Evolutionary conservation across 768 basidiomycete species (phyloP), one percentile per base, ranked within the genome.

Genomic region (Hygrocybe punicea): DNA sequence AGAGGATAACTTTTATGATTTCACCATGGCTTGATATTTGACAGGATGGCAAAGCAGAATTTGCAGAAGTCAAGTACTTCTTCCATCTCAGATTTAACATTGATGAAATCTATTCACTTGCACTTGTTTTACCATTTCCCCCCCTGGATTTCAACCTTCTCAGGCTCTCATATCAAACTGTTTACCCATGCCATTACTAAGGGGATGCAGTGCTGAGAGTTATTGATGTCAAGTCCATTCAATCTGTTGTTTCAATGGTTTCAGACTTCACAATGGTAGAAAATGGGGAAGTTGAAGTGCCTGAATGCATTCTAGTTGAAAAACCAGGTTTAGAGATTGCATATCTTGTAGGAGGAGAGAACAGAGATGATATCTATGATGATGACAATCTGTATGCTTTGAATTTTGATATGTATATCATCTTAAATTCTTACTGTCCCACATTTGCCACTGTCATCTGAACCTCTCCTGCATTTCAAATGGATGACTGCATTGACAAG

Each of bases 171-270:
- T 60, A 45, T 5, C 57, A 67, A n/a, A 64, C 64, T 2, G 50
- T 71, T 2, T 60, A 56, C 8, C 36, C 61, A 1, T 67, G 62
- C 13, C n/a, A 33, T 2, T 60, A 64, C 23, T 57, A 57, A 1
- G 62, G 67, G 2, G 29, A 29, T 29, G 29, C 29, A 29, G 54
- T 17, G 3, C 48, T 63, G 1, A 16, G 49, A 21, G 52, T 71
- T 7, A 36, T 63, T 19, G 47, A 64, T 2, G 23, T 64, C 2
- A 61, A 58, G 21, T 2, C 7, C 1, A 68, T 72, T 34, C n/a
- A 16, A 0, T 60, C 66, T 6, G 58, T 64, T 9, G 57, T 73
- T n/a, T 65, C 63, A 7, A 67, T 73, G 67, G 55, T 67, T 0
- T 67, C 66, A 0, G 55, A 58, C 13, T 51, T 29, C 17, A 17